Evolutionary conservation across 1,284 basidiomycete species (phyloP), one percentile per base, ranked within the genome.

Genomic region (Fomitiporia mediterranea): DNA sequence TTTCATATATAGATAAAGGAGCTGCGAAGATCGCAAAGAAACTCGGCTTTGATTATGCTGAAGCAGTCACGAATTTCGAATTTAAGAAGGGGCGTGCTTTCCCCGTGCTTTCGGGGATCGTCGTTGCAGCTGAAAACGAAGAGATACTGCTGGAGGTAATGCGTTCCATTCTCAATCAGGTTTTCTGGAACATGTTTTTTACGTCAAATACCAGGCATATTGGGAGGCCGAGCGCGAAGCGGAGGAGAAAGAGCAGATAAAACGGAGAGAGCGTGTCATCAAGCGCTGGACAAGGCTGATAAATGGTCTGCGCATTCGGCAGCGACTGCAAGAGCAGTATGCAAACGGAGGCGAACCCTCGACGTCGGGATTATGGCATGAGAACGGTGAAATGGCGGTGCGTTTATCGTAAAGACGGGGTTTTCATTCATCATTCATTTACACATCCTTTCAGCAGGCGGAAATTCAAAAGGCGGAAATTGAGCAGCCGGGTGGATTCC

Each of bases 41-140:
- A 69, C 76, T 99, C 8, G 89, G 85, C 2, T 84, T 98, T 53
- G 89, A 93, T 70, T 92, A 83, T 72, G 95, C 94, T 25, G 96
- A 99, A 71, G 95, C 97, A 62, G 94, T 92, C 72, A 91, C 84
- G 50, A 90, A 94, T 11, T 99, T 99, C 69, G 96, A 98, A 70
- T 99, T 99, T 74, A 90, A 87, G 65, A 95, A 94, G 69, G 84
- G 91, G 17, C 79, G 84, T 52, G 94, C 95, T 0, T 83, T 84
- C 57, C 96, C 96, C 3, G 78, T 93, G 61, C 76, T 97, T 47
- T 83, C 84, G 30, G 96, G 96, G 19, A 81, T 98, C 15, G 94
- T 99, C 15, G 79, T 95, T 15, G 91, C 95, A 7, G 75, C 77
- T 47, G 91, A 94, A 69, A 84, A 93, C 63, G 88, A 93, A 67